Base-by-base conservation (phyloP, 441 rosid genomes). In the Kokia cookei region DNA sequence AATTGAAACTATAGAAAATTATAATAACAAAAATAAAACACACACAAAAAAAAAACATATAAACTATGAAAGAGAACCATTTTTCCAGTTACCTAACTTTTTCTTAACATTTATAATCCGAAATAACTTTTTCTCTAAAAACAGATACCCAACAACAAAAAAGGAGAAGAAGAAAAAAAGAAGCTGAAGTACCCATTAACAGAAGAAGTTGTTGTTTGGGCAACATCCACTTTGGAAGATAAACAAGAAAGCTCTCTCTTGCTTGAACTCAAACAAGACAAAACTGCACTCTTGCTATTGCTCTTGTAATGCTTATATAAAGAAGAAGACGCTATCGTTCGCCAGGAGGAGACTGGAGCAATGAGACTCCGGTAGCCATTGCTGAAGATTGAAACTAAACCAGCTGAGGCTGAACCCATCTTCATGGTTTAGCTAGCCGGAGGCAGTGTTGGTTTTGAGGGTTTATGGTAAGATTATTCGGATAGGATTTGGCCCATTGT, bases 361-460 rank as follows among this genome's bases (percentile, higher is more conserved):
- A 73, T 65, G 48, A 83, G 78, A 76, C 82, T 84, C 81, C 91
- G 82, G 88, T 74, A 82, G 71, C 86, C 81, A 77, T 35, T 71
- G 63, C 78, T 67, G 37, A 90, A 84, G 59, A 85, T 75, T 65
- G 93, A 86, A 77, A 89, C 85, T 77, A 93, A 74, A 58, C 58
- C 78, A 55, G 75, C 69, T 2, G 86, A 62, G 50, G 37, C 37
- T 14, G 43, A 55, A 55, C 76, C 78, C 87, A 86, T 83, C 47
- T 48, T 75, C 77, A 62, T 42, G 27, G 32, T 14, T 9, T 45
- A 13, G 65, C 37, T 13, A 17, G 58, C 22, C 5, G 3, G 45
- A 8, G 13, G 13, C 7, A 43, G 26, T 35, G 5, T 45, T 0
- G 77, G 8, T 7, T 5, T 22, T 65, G 26, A 43, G 65, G 54